Evolutionary conservation across 129 eudicot genomes (phyloP).

Genomic region (Flaveria trinervia): DNA sequence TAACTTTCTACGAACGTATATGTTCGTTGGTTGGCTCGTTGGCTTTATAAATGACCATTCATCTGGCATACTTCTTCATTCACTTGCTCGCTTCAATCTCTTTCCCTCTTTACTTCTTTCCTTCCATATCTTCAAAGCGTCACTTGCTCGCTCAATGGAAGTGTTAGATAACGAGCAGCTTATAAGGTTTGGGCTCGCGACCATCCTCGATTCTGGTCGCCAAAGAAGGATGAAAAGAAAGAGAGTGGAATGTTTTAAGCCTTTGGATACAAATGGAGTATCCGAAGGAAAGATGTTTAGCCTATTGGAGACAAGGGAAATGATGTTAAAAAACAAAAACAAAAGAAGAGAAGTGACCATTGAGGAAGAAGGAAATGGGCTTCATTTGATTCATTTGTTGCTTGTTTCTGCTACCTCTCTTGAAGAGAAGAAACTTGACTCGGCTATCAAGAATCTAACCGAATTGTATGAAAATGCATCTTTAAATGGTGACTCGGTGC

Average conservation of each 20-base stretch:
- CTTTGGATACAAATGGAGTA: slow-evolving; percentile 28
- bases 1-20: slow-evolving; percentile 22
- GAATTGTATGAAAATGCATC: slow-evolving; percentile 55
- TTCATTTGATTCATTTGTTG: slow-evolving; percentile 63
- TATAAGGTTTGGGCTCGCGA: slow-evolving; percentile 58
- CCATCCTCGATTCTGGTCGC: slow-evolving; percentile 39
- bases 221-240: slow-evolving; percentile 48
- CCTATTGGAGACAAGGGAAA: slow-evolving; percentile 61
- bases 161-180: slow-evolving; percentile 44
- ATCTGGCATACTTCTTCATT: neutral
- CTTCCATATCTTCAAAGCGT: neutral
- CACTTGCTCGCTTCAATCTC: neutral
- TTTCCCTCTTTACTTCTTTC: neutral
- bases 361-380: slow-evolving; percentile 52
- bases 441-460: slow-evolving; percentile 45
- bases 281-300: slow-evolving; percentile 57
- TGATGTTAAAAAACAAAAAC: slow-evolving; percentile 51
- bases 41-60: slow-evolving; percentile 29
- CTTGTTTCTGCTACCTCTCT: slow-evolving; percentile 68
- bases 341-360: slow-evolving; percentile 21
- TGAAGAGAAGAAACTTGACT: slow-evolving; percentile 44
- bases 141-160: slow-evolving; percentile 38
- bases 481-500: slow-evolving; percentile 67
- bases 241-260: slow-evolving; percentile 27
- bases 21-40: neutral